phyloP scores from a whole-genome alignment of 305 asterid genomes.

The Stenogyne calaminthoides region DNA sequence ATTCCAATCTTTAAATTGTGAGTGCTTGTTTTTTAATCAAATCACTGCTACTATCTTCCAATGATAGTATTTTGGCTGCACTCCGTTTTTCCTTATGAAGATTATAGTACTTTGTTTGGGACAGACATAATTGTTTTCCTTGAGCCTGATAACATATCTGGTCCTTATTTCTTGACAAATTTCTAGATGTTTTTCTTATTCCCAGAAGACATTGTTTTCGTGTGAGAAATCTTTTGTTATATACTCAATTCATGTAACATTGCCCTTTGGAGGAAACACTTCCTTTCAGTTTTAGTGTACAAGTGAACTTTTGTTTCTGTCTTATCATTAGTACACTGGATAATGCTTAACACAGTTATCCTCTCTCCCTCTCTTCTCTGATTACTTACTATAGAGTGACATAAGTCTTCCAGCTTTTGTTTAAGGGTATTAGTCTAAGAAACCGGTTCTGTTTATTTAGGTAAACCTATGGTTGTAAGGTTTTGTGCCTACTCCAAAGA shows the following conservation, averaged over 20 bases:
- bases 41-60: constrained; percentile 5
- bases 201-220: too few relatives aligned
- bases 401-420: not conserved
- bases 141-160: too few relatives aligned
- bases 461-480: constrained; percentile 86
- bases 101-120: not conserved
- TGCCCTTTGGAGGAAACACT: too few relatives aligned
- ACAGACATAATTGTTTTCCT: too few relatives aligned
- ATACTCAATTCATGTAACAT: too few relatives aligned
- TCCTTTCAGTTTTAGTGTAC: too few relatives aligned
- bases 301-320: too few relatives aligned
- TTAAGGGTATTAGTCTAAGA: not conserved
- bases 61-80: constrained; percentile 13
- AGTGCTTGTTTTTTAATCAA: constrained; percentile 41
- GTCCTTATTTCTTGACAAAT: too few relatives aligned
- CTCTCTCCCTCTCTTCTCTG: not conserved
- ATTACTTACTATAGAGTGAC: not conserved
- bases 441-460: constrained; percentile 39
- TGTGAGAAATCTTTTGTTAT: too few relatives aligned
- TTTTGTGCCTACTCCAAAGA: constrained; percentile 89
- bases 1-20: constrained; percentile 77
- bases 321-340: not conserved
- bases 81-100: not conserved
- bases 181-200: too few relatives aligned
- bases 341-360: not conserved